Conservation (phyloP, 129 eudicot genomes). For the Tagetes erecta region DNA sequence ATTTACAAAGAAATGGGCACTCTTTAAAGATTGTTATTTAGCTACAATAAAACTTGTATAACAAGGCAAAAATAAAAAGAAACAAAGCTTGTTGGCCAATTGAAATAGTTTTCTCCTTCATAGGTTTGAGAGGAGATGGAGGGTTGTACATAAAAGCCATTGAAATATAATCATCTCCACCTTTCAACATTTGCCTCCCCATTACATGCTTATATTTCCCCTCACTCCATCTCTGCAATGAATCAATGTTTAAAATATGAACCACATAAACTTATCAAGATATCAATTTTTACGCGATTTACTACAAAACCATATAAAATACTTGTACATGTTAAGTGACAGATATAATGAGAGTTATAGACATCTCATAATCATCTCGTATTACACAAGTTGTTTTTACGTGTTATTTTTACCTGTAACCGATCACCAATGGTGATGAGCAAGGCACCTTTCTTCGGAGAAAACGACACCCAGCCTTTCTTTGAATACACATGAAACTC, state of each 20-base stretch:
- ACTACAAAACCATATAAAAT: too few relatives aligned
- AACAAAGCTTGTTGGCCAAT: constrained; percentile 45
- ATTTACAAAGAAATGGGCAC: constrained; percentile 11
- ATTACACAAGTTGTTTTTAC: too few relatives aligned
- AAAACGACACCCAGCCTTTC: constrained; percentile 73
- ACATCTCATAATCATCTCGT: too few relatives aligned
- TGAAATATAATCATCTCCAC: constrained; percentile 42
- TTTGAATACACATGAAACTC: constrained; percentile 84
- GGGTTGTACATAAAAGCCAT: constrained; percentile 60
- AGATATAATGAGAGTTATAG: neutral
- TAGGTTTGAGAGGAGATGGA: constrained; percentile 36
- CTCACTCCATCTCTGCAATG: constrained; percentile 55
- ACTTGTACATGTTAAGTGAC: neutral
- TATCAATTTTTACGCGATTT: too few relatives aligned
- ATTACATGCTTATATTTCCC: constrained; percentile 73
- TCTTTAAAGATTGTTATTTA: neutral
- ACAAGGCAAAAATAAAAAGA: constrained; percentile 28
- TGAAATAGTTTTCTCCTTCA: constrained; percentile 30
- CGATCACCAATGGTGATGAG: constrained; percentile 76
- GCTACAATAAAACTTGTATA: constrained; percentile 29
- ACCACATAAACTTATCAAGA: too few relatives aligned
- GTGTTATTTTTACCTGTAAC: constrained; percentile 50
- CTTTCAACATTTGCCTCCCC: constrained; percentile 57
- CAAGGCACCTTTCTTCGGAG: constrained; percentile 44
- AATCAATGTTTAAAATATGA: neutral